Evolutionary conservation across 1,284 basidiomycete species (phyloP).

Genomic region (Laetiporus sulphureus): DNA sequence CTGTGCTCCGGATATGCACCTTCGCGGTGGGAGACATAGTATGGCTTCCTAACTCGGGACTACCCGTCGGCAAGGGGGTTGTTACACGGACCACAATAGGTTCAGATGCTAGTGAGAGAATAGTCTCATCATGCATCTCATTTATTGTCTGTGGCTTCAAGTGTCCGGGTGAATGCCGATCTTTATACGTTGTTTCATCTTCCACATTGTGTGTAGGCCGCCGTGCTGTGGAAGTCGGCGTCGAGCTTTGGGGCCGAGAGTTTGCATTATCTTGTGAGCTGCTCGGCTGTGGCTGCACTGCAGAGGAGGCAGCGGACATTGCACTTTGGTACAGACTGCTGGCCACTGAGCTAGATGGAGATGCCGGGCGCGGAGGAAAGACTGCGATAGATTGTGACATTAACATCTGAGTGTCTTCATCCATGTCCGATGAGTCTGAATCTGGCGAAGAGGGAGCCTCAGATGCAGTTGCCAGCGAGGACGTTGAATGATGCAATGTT

Average conservation of each 20-base stretch:
- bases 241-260: too few relatives aligned
- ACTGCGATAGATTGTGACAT: slow-evolving; percentile 73
- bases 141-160: too few relatives aligned
- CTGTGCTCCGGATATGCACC: neutral
- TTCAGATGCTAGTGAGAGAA: slow-evolving; percentile 52
- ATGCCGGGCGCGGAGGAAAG: slow-evolving; percentile 38
- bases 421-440: slow-evolving; percentile 41
- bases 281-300: too few relatives aligned
- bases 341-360: slow-evolving; percentile 33
- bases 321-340: slow-evolving; percentile 68
- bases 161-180: too few relatives aligned
- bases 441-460: slow-evolving; percentile 21
- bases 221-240: too few relatives aligned
- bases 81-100: slow-evolving; percentile 48
- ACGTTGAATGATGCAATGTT: neutral
- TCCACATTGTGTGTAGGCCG: too few relatives aligned
- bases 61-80: slow-evolving; percentile 33
- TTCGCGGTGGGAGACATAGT: too few relatives aligned
- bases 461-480: neutral
- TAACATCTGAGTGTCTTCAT: slow-evolving; percentile 55
- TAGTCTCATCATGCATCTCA: slow-evolving; percentile 33
- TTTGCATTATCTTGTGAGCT: too few relatives aligned
- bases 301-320: slow-evolving; percentile 35
- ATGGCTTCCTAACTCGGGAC: too few relatives aligned
- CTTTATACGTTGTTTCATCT: too few relatives aligned